Evolutionary conservation across 345 rosid genomes (phyloP), one percentile per base, ranked within the genome.

Genomic region (Geranium rotundifolium): DNA sequence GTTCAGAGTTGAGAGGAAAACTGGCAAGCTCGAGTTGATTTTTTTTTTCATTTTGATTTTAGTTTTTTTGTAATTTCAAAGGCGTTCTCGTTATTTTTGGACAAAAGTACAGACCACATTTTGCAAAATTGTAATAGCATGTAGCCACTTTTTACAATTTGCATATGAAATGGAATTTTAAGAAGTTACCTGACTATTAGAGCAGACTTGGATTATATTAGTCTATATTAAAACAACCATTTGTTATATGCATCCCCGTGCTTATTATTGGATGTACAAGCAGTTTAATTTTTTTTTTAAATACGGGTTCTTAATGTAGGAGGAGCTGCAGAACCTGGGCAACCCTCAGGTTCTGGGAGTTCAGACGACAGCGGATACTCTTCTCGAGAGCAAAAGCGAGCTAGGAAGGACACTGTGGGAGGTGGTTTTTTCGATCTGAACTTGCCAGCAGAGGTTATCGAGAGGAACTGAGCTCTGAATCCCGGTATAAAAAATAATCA

Each of bases 361-460:
- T 56, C 68, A 17, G 69, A 65, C 37, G 90, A 81, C 7, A 66
- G 74, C 63, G 85, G 80, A 68, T 79, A 79, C 68, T 73, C 79
- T 39, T 69, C 80, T 56, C 64, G 63, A 71, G 37, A 31, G 7
- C 37, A 31, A 31, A 91, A 89, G 72, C 89, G 84, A 56, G 69
- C 73, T 56, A 85, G 74, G 69, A 41, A 41, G 50, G 50, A 41
- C 50, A 41, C 50, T 41, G 50, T 41, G 1, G 50, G 50, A 6
- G 50, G 50, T 41, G 75, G 78, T 55, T 70, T 78, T 57, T 79
- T 88, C 63, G 96, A 91, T 78, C 77, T 91, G 72, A 91, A 88
- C 72, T 69, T 85, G 81, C 95, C 96, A 8, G 82, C 96, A 64
- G 95, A 85, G 71, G 72, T 73, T 67, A 62, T 75, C 54, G 85